Evolutionary conservation across 2,329 filamentous ascomycete species (phyloP), one percentile per base, ranked within the genome.

Genomic region (Colletotrichum neosansevieriae): DNA sequence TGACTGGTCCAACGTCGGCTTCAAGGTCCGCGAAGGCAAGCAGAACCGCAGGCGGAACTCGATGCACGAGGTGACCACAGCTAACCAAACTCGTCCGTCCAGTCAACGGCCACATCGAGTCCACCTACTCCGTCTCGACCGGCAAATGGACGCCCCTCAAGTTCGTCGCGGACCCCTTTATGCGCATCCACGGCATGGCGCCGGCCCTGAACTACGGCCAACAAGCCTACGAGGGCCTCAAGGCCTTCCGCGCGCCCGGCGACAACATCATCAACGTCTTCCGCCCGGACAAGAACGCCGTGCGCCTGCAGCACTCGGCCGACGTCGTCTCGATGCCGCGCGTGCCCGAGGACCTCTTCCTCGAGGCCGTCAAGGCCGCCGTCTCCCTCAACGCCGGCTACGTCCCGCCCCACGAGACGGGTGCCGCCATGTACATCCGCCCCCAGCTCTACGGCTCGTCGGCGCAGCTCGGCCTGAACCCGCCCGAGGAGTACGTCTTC

Each of bases 221-320:
- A 78, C 96, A 98, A 83, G 95, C 94, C 75, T 99, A 97, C 84
- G 96, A 99, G 79, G 96, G 96, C n/a, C 89, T 98, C 78, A 98
- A 98, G 81, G 94, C 95, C 63, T 98, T 98, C 87, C 94, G 95
- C 71, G 84, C 86, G 2, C 92, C 94, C 17, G 83, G 86, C 66
- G 88, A 92, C 78, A 78, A 84, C 68, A 81, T 82, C 68, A 94
- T 98, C 82, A 89, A 90, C 77, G 88, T 98, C 79, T 98, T 98
- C 88, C 92, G 95, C 4, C 93, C 95, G 0, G 86, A 91, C 75
- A 89, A 91, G 77, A 98, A 98, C 79, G 96, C 94, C 42, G 80
- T 83, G 47, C 93, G 95, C 68, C 89, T 98, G 85, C 92, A 94
- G 77, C 90, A 94, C 83, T 96, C 92, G 13, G 93, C 94, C 50